A percentile compares a stretch with the other conserved stretches of the same genome.
Evolutionary conservation across 441 rosid species (phyloP).

Genomic region (Pelargonium myrrhifolium): DNA sequence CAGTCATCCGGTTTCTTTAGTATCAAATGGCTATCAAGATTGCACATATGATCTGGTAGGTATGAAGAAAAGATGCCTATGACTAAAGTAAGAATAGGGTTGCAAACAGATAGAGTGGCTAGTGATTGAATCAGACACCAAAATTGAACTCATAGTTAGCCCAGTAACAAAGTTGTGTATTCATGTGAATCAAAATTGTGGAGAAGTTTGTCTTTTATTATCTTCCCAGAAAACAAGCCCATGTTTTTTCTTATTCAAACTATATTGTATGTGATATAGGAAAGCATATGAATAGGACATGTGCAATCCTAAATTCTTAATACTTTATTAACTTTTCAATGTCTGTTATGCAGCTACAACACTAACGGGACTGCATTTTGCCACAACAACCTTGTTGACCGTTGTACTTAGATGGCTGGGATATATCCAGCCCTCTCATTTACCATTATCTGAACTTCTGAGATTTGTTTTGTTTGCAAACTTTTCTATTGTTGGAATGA

Average conservation of each 20-base stretch:
- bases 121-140: too few species aligned
- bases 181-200: not conserved
- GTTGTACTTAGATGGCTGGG: constrained; percentile 53
- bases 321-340: not conserved
- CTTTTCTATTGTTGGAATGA: constrained; percentile 76
- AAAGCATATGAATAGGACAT: not conserved
- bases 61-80: too few species aligned
- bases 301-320: not conserved
- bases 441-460: constrained; percentile 53
- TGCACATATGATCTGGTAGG: too few species aligned
- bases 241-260: not conserved
- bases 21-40: too few species aligned
- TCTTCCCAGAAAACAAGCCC: not conserved
- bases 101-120: too few species aligned
- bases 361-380: constrained; percentile 64
- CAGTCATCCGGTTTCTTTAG: too few species aligned
- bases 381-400: constrained; percentile 55
- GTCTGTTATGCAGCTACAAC: constrained; percentile 49
- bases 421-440: constrained; percentile 64
- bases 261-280: not conserved
- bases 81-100: too few species aligned
- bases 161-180: too few species aligned
- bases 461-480: constrained; percentile 56
- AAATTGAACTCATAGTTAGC: too few species aligned
- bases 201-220: not conserved